Evolutionary conservation across 176 grass and related monocot genomes (phyloP), one percentile per base, ranked within the genome.

Genomic region (Aegilops sharonensis): DNA sequence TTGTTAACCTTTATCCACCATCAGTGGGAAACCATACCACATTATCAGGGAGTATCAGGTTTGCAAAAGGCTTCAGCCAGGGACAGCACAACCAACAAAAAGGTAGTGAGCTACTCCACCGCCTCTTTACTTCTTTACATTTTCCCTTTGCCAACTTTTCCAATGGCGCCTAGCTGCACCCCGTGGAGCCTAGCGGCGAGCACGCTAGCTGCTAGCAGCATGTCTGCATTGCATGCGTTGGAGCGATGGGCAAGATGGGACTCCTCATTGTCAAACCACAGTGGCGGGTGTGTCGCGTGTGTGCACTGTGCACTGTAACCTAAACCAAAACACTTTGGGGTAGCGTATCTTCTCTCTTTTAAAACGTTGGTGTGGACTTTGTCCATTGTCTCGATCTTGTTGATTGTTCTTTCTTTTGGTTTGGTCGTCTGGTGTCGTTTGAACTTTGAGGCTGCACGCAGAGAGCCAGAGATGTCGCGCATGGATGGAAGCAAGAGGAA

Each of bases 21-120:
- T 50, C 80, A 31, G 54, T 60, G 74, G 83, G 57, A 87, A 72
- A 69, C 35, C 13, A 21, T 1, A 59, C 35, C 13, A 50, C 39
- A 78, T 81, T 29, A 81, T 65, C 73, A 74, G 8, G 43, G 18
- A 37, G 7, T 8, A 75, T 10, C 54, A 76, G 80, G 79, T 50
- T 47, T 60, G 85, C 39, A 24, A 73, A 87, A 84, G 30, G 30
- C 24, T 75, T 78, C 17, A 2, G 84, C 18, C 68, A 71, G 78
- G 30, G 89, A 91, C 81, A 80, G 65, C 68, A 76, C 76, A 88
- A 91, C 81, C 77, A 88, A 88, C 89, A 85, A 88, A 91, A 91
- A 88, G 77, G 37, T 63, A n/a, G 60, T 30, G 30, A 70, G 50
- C 65, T 65, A 73, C 31, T 81, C 48, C 34, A 13, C 83, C 29